These are phyloP conservation scores for Medicago ruthenica DNA, from an alignment of 306 rosid genomes.

Conservation along the genomic window DNA sequence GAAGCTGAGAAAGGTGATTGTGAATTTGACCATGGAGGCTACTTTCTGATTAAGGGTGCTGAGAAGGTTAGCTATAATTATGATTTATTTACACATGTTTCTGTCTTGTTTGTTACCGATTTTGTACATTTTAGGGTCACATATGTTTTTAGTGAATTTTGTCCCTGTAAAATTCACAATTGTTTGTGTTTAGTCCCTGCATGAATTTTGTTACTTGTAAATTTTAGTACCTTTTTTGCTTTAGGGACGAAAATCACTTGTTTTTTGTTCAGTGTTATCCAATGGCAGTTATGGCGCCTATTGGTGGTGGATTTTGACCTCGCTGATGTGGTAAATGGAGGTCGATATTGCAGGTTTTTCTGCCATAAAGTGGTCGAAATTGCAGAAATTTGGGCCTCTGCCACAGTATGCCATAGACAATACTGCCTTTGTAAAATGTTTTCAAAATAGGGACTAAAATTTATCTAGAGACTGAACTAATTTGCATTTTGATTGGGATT, in stretches of 20 bases:
- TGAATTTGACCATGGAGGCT: slow-evolving; percentile 93
- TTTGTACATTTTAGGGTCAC: not conserved
- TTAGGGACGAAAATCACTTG: not conserved
- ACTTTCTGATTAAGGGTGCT: slow-evolving; percentile 89
- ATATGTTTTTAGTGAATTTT: not conserved
- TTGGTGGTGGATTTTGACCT: too few relatives aligned
- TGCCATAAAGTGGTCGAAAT: too few relatives aligned
- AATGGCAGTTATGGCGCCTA: too few relatives aligned
- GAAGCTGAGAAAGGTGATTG: slow-evolving; percentile 74
- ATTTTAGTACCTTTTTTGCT: not conserved
- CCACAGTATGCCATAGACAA: too few relatives aligned
- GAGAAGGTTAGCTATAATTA: slow-evolving; percentile 69
- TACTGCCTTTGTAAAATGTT: not conserved
- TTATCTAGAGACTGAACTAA: not conserved
- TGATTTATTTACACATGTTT: slow-evolving; percentile 5
- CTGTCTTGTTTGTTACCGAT: not conserved
- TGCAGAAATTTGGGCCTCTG: too few relatives aligned
- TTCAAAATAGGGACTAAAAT: not conserved
- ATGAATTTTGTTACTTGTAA: not conserved
- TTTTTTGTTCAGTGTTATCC: too few relatives aligned
- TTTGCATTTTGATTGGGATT: not conserved
- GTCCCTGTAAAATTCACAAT: not conserved
- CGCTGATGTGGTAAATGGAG: too few relatives aligned
- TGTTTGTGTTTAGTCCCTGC: not conserved
- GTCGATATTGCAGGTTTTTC: too few relatives aligned